Evolutionary conservation across 768 basidiomycete species (phyloP).

Genomic region (Cytidiella melzeri): DNA sequence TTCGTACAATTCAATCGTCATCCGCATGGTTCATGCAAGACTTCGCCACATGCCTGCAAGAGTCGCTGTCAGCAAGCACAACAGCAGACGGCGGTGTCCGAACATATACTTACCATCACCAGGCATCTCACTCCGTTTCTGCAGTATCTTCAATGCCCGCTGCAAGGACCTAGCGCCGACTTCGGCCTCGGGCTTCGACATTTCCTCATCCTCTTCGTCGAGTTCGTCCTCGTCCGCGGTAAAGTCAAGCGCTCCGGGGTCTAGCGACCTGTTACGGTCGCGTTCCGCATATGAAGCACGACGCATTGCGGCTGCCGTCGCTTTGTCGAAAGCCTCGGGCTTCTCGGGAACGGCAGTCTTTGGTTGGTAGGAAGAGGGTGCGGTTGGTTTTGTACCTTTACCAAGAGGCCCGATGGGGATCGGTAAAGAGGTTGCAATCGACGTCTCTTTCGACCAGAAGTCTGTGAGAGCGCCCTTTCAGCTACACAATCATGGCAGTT

Average conservation of each 20-base stretch:
- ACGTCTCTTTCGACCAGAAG: conserved; percentile 5
- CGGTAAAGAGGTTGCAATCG: conserved; percentile 53
- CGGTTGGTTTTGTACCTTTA: conserved; percentile 33
- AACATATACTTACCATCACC: conserved; percentile 18
- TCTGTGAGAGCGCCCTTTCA: neutral
- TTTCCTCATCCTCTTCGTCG: conserved; percentile 31
- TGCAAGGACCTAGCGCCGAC: conserved; percentile 41
- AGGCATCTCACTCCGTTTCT: conserved; percentile 63
- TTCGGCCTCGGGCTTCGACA: conserved; percentile 27
- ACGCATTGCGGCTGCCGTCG: conserved; percentile 46
- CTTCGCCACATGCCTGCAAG: conserved; percentile 79
- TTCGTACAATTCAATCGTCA: conserved; percentile 20
- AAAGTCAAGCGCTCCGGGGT: conserved; percentile 68
- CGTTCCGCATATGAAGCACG: conserved; percentile 63
- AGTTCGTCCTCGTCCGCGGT: conserved; percentile 44
- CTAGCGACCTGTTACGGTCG: conserved; percentile 55
- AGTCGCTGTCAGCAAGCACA: neutral
- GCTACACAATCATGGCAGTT: neutral
- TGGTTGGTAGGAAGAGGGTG: conserved; percentile 37
- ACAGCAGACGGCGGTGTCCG: neutral
- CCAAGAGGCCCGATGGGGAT: conserved; percentile 45
- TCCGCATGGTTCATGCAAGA: conserved; percentile 55
- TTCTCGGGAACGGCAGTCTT: conserved; percentile 29
- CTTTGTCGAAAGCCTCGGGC: conserved; percentile 19
- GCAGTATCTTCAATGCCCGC: conserved; percentile 62